These are phyloP conservation scores for Monosporascus cannonballus DNA, from an alignment of 2,329 filamentous ascomycete species.

Conservation along the genomic window DNA sequence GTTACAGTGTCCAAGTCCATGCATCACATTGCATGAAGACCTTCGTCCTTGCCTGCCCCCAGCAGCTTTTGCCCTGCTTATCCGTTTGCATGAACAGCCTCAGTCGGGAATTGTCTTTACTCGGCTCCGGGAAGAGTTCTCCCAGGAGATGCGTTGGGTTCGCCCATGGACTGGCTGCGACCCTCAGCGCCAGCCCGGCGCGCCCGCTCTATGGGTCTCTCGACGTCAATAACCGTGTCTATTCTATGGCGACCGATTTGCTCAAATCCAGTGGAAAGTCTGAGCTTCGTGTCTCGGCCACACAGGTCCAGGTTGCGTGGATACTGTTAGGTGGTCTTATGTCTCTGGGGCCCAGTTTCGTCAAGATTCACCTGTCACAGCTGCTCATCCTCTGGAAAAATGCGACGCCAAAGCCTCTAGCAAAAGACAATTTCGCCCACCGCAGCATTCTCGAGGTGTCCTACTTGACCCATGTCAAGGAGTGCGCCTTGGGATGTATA, in stretches of 20 bases:
- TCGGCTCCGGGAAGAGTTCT: conserved; percentile 69
- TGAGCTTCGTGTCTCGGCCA: conserved; percentile 83
- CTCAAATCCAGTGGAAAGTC: conserved; percentile 89
- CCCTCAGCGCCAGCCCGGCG: conserved; percentile 80
- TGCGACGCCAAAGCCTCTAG: conserved; percentile 87
- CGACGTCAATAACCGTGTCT: conserved; percentile 86
- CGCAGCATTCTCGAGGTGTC: conserved; percentile 83
- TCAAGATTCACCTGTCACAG: conserved; percentile 96
- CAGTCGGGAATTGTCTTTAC: conserved; percentile 73
- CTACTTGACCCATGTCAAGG: conserved; percentile 88
- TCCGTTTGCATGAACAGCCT: conserved; percentile 97
- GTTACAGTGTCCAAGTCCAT: conserved; percentile 91
- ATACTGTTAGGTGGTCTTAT: conserved; percentile 93
- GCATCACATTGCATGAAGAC: conserved; percentile 79
- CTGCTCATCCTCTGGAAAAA: conserved; percentile 95
- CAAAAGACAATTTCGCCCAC: conserved; percentile 82
- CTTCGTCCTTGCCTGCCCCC: conserved; percentile 85
- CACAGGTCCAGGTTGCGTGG: conserved; percentile 97
- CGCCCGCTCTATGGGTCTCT: conserved; percentile 92
- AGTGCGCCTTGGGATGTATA: conserved; percentile 88
- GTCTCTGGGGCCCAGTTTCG: conserved; percentile 94
- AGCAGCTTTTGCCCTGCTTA: conserved; percentile 83
- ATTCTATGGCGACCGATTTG: conserved; percentile 85
- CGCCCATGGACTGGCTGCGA: conserved; percentile 83
- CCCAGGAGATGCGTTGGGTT: conserved; percentile 82